Evolutionary conservation across 345 rosid genomes (phyloP).

Genomic region (Xanthoceras sorbifolium): DNA sequence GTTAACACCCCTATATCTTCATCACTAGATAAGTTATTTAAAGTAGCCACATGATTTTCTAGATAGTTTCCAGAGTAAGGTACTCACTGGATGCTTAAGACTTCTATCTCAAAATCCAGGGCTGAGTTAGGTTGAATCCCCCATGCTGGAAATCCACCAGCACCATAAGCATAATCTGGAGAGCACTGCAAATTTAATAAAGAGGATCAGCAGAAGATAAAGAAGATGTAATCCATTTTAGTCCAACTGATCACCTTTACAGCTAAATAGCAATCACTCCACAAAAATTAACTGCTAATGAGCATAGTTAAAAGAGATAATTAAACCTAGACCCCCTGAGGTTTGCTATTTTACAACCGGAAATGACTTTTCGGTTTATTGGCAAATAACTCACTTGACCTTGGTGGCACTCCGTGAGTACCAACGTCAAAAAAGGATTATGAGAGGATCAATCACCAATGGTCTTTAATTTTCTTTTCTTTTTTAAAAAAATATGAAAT

Average conservation of each 20-base stretch:
- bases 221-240: neutral
- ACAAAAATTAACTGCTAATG: neutral
- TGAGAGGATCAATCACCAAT: too few species aligned
- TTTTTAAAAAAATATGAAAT: too few species aligned
- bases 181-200: slow-evolving; percentile 64
- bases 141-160: slow-evolving; percentile 81
- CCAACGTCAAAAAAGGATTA: too few species aligned
- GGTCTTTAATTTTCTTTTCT: too few species aligned
- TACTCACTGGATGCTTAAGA: slow-evolving; percentile 53
- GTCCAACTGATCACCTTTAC: neutral
- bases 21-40: neutral
- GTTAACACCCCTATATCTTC: slow-evolving; percentile 3
- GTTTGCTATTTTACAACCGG: too few species aligned
- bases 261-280: neutral
- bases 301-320: too few species aligned
- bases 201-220: slow-evolving; percentile 4
- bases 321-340: too few species aligned
- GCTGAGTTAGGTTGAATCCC: slow-evolving; percentile 86
- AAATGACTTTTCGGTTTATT: too few species aligned
- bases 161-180: slow-evolving; percentile 91
- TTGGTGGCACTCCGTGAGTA: too few species aligned
- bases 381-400: too few species aligned
- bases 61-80: neutral
- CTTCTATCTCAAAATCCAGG: slow-evolving; percentile 90
- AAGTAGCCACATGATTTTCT: slow-evolving; percentile 16